Base-by-base conservation (phyloP, 2,329 filamentous ascomycete species). In the Dactylellina parvicollis region DNA sequence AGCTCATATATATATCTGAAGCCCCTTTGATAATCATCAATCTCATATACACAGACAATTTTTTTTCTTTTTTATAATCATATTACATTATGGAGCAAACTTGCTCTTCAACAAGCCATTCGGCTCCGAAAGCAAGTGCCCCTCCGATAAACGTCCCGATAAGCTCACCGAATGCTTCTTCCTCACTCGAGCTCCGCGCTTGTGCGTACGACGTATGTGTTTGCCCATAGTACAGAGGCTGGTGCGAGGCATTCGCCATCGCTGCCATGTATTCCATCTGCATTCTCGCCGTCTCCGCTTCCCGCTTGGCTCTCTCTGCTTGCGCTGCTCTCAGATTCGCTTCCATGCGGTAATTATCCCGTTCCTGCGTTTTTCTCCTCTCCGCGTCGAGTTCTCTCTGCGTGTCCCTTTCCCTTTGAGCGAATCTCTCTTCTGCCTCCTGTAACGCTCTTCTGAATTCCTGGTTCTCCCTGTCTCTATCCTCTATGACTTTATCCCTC, bases 381-480 rank as follows among this genome's bases (percentile, higher is more conserved):
- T n/a, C n/a, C n/a, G n/a, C n/a, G n/a, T n/a, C n/a, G n/a, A n/a
- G n/a, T 46, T 46, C 42, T 20, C 20, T 46, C 42, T 46, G 42
- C 3, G 42, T 20, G 4, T 46, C 42, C n/a, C 42, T 46, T 46
- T 46, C 16, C n/a, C 20, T 46, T 10, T 46, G 16, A 3, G n/a
- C 42, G 9, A 46, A 46, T 24, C 42, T 46, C 16, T 46, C 42
- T 46, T 46, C 42, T 10, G 42, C 42, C n/a, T 46, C 42, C n/a
- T 10, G 42, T 10, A 46, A 46, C 22, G 42, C 42, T 18, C 20
- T 46, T 12, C 22, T 46, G 42, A 46, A 46, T 18, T 46, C 16
- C 16, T 46, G n/a, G 22, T 46, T 46, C 42, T 46, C 42, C 20
- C 42, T n/a, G 4, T 46, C n/a, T 22, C 42, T 46, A 1, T 46